Conservation (phyloP, 192 early-diverging fungal genomes). For the Dispira parvispora region DNA sequence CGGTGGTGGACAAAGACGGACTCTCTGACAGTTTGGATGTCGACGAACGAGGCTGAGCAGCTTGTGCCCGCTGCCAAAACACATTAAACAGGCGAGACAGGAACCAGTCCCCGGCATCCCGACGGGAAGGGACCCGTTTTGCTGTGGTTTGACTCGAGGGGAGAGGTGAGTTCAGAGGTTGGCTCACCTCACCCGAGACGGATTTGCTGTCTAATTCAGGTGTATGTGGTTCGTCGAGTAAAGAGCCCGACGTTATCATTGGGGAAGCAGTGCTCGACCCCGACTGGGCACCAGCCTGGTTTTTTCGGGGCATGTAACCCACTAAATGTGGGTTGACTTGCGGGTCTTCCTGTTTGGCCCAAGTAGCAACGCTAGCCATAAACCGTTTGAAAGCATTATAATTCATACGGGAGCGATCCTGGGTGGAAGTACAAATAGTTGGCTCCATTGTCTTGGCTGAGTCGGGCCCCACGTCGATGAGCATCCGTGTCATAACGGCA, state of each 20-base stretch:
- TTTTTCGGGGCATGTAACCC: background rate
- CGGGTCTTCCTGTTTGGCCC: slow-evolving; percentile 30
- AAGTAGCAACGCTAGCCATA: slow-evolving; percentile 46
- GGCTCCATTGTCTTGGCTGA: background rate
- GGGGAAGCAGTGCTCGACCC: too few species aligned
- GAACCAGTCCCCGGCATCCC: slow-evolving; percentile 10
- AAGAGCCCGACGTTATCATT: too few species aligned
- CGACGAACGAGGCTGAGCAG: background rate
- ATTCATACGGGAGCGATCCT: slow-evolving; percentile 37
- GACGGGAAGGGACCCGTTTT: background rate
- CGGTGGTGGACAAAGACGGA: background rate
- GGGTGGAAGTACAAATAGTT: slow-evolving; percentile 10
- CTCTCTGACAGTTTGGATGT: background rate
- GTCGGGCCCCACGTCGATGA: background rate
- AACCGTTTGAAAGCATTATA: slow-evolving; percentile 60
- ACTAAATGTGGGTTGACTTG: slow-evolving; percentile 14
- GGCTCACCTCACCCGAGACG: too few species aligned
- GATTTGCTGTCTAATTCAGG: too few species aligned
- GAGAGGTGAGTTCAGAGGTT: too few species aligned
- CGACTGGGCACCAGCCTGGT: too few species aligned
- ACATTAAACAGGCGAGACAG: slow-evolving; percentile 5
- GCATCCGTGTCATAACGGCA: background rate
- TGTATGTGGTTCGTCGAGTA: too few species aligned
- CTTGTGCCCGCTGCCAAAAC: background rate
- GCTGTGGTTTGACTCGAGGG: background rate